Evolutionary conservation across 1,139 yeast genomes (phyloP).

Genomic region (Candida sanyaensis): DNA sequence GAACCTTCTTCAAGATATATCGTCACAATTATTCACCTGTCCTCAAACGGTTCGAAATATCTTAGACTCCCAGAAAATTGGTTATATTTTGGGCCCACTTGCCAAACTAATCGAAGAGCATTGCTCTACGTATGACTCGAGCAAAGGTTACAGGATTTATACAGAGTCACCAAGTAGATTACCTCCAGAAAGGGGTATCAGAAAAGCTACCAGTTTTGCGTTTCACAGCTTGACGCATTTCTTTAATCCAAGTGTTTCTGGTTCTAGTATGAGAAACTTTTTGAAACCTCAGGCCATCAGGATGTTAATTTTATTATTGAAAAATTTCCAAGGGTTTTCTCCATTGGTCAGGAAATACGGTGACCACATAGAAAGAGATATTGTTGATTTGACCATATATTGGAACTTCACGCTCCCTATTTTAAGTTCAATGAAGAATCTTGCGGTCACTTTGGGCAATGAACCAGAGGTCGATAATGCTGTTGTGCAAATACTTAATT

Average conservation of each 20-base stretch:
- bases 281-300: conserved; percentile 33
- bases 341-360: conserved; percentile 60
- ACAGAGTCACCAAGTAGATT: conserved; percentile 18
- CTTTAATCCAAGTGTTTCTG: conserved; percentile 35
- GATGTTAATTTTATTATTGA: conserved; percentile 41
- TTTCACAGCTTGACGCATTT: conserved; percentile 46
- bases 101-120: conserved; percentile 46
- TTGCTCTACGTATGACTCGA: conserved; percentile 23
- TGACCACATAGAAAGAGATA: conserved; percentile 65
- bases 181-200: conserved; percentile 21
- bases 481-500: conserved; percentile 2
- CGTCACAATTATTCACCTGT: conserved; percentile 66
- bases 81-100: conserved; percentile 50
- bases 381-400: conserved; percentile 50
- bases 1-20: conserved; percentile 52
- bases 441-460: conserved; percentile 36
- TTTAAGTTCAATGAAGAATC: conserved; percentile 44
- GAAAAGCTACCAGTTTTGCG: conserved; percentile 33
- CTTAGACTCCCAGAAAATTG: conserved; percentile 36
- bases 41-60: conserved; percentile 54
- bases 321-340: conserved; percentile 60
- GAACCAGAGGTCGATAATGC: conserved; percentile 19
- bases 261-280: conserved; percentile 22
- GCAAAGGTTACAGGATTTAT: conserved; percentile 32
- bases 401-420: conserved; percentile 49